Evolutionary conservation across 495 filamentous ascomycete species (phyloP), one percentile per base, ranked within the genome.

Genomic region (Parmelia sp.): DNA sequence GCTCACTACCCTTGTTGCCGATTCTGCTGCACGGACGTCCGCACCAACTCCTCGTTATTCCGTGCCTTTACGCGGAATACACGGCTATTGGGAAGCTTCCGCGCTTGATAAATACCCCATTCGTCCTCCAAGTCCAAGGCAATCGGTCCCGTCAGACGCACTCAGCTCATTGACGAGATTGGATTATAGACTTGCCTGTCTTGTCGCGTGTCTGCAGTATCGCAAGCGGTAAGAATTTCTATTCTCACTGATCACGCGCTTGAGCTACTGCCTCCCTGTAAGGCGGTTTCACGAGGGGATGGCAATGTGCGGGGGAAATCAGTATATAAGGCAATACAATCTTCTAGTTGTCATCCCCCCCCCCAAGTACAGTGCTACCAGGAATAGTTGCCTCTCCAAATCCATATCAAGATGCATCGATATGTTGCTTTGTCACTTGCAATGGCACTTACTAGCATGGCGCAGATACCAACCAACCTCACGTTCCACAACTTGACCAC

Each of bases 401-500:
- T 5, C 12, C 45, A 49, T 21, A 25, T 31, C 14, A 53, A 53
- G 49, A 53, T 53, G 49, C 31, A 53, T 53, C 25, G 49, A 31
- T 31, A 53, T 53, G 49, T 31, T 31, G 49, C 49, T 31, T 23
- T 53, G 25, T 53, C 49, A 53, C 49, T 53, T 29, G 49, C 27
- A 29, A 7, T 53, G 25, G 27, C 27, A 53, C 14, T 14, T 53
- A 53, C 49, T 29, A 19, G 17, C 27, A 31, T 53, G 27, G 49
- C 49, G 15, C 60, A 40, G 33, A 35, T 62, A 21, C 60, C 60
- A 3, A 33, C 47, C 1, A 55, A 40, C 21, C 35, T 51, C 44
- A 40, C 60, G 45, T 62, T 62, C 31, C 35, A 42, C 14, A 15
- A 55, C 4, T 21, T 62, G 9, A 31, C 47, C 31, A 27, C 60